Percentiles rank a stretch among this genome's conserved stretches.
Evolutionary conservation across 148 eudicot genomes (phyloP).

Genomic region (Rhododendron kiyosumense): DNA sequence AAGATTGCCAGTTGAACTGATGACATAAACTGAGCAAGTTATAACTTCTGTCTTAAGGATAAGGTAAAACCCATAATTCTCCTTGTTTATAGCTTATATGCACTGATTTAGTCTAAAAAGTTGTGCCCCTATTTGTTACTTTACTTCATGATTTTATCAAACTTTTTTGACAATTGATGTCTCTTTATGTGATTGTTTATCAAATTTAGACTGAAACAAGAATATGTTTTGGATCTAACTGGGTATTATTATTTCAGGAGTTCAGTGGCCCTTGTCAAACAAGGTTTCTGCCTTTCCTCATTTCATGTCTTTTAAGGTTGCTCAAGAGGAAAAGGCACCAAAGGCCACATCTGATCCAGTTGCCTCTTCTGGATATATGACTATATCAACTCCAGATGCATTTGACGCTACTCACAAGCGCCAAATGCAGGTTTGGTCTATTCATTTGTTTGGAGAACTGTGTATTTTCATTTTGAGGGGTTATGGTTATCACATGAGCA

Average conservation of each 20-base stretch:
- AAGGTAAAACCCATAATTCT: not conserved
- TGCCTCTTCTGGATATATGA: conserved; percentile 18
- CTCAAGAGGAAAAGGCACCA: conserved; percentile 20
- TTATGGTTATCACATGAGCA: not conserved
- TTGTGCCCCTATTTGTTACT: not conserved
- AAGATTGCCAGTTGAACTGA: not conserved
- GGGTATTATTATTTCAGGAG: conserved; percentile 13
- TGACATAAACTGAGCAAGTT: not conserved
- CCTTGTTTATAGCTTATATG: not conserved
- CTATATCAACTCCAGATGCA: conserved; percentile 19
- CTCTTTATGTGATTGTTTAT: not conserved
- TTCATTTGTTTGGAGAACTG: not conserved
- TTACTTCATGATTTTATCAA: not conserved
- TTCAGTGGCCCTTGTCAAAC: conserved; percentile 29
- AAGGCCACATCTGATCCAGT: conserved; percentile 1
- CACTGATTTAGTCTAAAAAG: not conserved
- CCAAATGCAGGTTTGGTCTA: conserved; percentile 22
- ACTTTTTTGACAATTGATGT: not conserved
- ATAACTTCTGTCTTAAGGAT: not conserved
- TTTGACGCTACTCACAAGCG: conserved; percentile 16
- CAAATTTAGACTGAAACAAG: not conserved
- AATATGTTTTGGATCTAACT: conserved; percentile 1
- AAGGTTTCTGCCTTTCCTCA: conserved; percentile 27
- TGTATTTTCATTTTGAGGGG: not conserved
- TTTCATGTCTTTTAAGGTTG: conserved; percentile 28